Evolutionary conservation across 768 basidiomycete species (phyloP), one percentile per base, ranked within the genome.

Genomic region (Mycena rosella): DNA sequence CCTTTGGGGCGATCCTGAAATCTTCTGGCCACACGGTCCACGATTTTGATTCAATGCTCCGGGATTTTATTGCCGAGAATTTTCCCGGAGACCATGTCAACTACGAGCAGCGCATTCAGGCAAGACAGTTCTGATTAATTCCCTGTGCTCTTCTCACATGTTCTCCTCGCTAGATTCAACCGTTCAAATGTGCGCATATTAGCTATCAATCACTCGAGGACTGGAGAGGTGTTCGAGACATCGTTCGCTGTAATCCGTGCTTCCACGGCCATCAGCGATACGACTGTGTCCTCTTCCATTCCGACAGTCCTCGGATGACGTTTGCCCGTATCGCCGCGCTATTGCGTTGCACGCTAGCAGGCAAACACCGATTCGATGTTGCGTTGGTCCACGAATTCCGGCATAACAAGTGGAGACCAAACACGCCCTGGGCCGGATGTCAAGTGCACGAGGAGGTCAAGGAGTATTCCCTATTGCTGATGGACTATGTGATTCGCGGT

Each of bases 371-470:
- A 11, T 9, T 67, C 6, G 65, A 67, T 42, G 36, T 67, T 7
- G 59, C 65, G 11, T 24, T 60, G 45, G 65, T 67, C 27, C 65
- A 53, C 11, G 27, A 20, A 5, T 30, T 57, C n/a, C 10, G 17
- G 27, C 22, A 24, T 0, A 42, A 32, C 30, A 51, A 20, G 6
- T 65, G 64, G 65, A 26, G 44, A 8, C 65, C 65, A 15, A 22
- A 51, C 15, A 67, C 59, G 22, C 5, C 24, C 13, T 67, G 65
- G 65, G 57, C 54, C 34, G 65, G 65, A 29, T 67, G 51, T 52
- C 18, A 20, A 3, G 49, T 67, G 6, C 27, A 55, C 20, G 29
- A 45, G 29, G 45, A 58, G 20, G 64, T 36, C 22, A 45, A 32
- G 30, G n/a, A 49, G 15, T 40, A 30, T 14, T 47, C 38, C 10